These are phyloP conservation scores for Aureobasidium leucospermi DNA, from an alignment of 2,329 filamentous ascomycete species.

Conservation along the genomic window DNA sequence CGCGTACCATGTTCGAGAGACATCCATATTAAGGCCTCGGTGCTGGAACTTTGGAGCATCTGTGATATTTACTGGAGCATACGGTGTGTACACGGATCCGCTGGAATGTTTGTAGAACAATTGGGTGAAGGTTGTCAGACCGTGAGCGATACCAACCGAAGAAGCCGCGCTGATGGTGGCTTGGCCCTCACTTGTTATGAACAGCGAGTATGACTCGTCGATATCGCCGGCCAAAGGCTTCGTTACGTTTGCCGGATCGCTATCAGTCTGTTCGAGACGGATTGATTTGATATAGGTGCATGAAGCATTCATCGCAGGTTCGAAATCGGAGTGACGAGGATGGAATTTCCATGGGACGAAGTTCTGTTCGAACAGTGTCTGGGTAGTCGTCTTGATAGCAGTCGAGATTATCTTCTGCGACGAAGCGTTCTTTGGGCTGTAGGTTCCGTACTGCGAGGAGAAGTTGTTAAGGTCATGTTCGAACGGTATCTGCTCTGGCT, in stretches of 20 bases:
- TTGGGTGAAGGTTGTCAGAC: slow-evolving; percentile 70
- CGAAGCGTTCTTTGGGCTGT: not conserved
- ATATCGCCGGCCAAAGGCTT: slow-evolving; percentile 56
- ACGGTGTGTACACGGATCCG: slow-evolving; percentile 56
- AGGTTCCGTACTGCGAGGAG: slow-evolving; percentile 3
- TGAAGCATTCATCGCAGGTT: slow-evolving; percentile 45
- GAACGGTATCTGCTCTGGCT: slow-evolving; percentile 5
- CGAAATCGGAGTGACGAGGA: slow-evolving; percentile 54
- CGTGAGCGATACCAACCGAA: slow-evolving; percentile 62
- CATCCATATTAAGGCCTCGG: slow-evolving; percentile 73
- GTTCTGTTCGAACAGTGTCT: slow-evolving; percentile 58
- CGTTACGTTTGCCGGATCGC: slow-evolving; percentile 48
- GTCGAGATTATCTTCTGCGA: slow-evolving; percentile 36
- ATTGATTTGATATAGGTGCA: slow-evolving; percentile 53
- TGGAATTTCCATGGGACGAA: slow-evolving; percentile 76
- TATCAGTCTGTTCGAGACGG: slow-evolving; percentile 51
- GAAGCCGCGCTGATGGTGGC: slow-evolving; percentile 58
- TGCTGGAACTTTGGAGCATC: slow-evolving; percentile 70
- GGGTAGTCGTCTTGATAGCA: slow-evolving; percentile 48
- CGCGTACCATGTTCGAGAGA: slow-evolving; percentile 64
- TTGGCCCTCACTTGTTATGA: slow-evolving; percentile 49
- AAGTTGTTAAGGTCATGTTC: slow-evolving; percentile 13
- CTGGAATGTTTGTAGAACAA: slow-evolving; percentile 66
- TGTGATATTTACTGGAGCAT: slow-evolving; percentile 63
- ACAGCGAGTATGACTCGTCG: slow-evolving; percentile 70